Percentiles rank a stretch among this genome's conserved stretches.
phyloP scores from a whole-genome alignment of 192 early-diverging fungal species.

The Geranomyces variabilis region DNA sequence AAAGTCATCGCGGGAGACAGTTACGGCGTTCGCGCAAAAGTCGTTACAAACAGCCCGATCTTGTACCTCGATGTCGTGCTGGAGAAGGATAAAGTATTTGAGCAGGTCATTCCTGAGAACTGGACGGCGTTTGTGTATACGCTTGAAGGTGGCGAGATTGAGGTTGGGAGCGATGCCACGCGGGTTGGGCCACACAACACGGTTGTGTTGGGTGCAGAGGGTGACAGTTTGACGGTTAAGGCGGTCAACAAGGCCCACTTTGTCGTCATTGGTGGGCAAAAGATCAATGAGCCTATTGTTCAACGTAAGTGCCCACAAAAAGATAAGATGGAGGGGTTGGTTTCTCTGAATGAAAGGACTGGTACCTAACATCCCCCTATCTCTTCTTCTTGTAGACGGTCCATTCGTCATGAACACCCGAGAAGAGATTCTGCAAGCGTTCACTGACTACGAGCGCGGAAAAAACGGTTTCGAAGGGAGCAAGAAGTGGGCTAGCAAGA shows the following conservation, averaged over 20 bases:
- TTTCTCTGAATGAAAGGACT: conserved; percentile 55
- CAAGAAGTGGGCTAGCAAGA: conserved; percentile 49
- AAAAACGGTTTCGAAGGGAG: conserved; percentile 76
- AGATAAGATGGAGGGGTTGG: no score
- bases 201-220: conserved; percentile 45
- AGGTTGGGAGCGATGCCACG: conserved; percentile 16
- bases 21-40: conserved; percentile 67
- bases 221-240: conserved; percentile 45
- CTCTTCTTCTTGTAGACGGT: conserved; percentile 35
- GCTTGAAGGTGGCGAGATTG: conserved; percentile 41
- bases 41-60: conserved; percentile 78
- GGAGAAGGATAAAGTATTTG: conserved; percentile 57
- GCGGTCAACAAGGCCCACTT: conserved; percentile 51
- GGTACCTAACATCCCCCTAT: conserved; percentile 44
- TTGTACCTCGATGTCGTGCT: conserved; percentile 79
- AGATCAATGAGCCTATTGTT: conserved; percentile 54
- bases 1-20: conserved; percentile 89
- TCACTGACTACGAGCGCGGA: conserved; percentile 61
- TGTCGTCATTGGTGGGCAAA: conserved; percentile 65
- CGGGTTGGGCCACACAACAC: conserved; percentile 47
- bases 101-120: conserved; percentile 58
- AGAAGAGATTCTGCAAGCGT: conserved; percentile 56
- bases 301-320: conserved; percentile 54
- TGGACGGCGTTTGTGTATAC: conserved; percentile 68
- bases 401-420: conserved; percentile 72